Evolutionary conservation across 768 basidiomycete genomes (phyloP), one percentile per base, ranked within the genome.

Genomic region (Tulasnella sp.): DNA sequence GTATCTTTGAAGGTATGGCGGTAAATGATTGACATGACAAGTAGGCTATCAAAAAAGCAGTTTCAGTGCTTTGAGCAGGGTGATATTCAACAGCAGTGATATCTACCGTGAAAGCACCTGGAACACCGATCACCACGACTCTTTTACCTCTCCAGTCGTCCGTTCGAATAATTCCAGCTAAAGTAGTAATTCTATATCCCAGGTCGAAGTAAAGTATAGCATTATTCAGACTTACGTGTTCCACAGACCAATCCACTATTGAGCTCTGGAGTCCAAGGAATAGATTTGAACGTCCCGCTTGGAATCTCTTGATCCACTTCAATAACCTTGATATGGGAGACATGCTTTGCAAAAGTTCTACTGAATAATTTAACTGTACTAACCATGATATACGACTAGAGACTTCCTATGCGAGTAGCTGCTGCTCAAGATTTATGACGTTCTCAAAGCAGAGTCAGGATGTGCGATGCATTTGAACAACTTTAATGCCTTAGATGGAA

Each of bases 71-170:
- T 28, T 31, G 13, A 2, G 25, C 1, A n/a, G n/a, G 19, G 20
- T 12, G 9, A n/a, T 5, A n/a, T 37, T 5, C 22, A 20, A 15
- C 22, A 22, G 20, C 27, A 0, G 6, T 19, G 22, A 12, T 20
- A 54, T 78, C 54, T 56, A 84, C 83, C 13, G 83, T 83, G 69
- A 86, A 85, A 13, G 83, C 82, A 40, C 85, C 85, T 15, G 84
- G 85, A 29, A 86, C 82, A 51, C 81, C 70, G 63, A 88, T 72
- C 46, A 87, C 60, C 32, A 87, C 80, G 45, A 88, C 81, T 53
- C 59, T 58, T 57, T 88, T 88, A 60, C 78, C 79, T 64, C 79
- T 80, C 81, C 81, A 86, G 41, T 74, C 70, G 53, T 77, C 68
- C 24, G 76, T 83, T 33, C 64, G 66, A 56, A 84, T n/a, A n/a